Evolutionary conservation across 2,329 filamentous ascomycete species (phyloP), one percentile per base, ranked within the genome.

Genomic region (Xylariaceae sp.): DNA sequence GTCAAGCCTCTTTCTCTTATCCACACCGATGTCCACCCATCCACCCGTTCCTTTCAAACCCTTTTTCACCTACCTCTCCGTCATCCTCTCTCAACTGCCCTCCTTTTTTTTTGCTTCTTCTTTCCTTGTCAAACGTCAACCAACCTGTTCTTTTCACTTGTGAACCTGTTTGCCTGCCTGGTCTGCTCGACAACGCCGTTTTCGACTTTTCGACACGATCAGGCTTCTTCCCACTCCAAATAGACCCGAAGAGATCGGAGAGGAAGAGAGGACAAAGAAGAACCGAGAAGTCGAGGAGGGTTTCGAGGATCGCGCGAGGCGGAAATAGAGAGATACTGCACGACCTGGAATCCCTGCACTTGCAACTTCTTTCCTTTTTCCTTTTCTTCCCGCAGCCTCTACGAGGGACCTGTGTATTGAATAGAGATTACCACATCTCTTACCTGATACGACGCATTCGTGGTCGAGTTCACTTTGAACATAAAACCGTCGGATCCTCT

Each of bases 401-500:
- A 9, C 29, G 27, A 32, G n/a, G n/a, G n/a, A n/a, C n/a, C n/a
- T n/a, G n/a, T n/a, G 23, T 33, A 13, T 32, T 31, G 17, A 19
- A 14, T 27, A 39, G 40, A 41, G 40, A 40, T 38, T 24, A 36
- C 41, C 44, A 38, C 38, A 38, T 41, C 34, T 26, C 24, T 30
- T 31, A n/a, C 21, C 27, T 24, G 13, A 36, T 41, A 35, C 46
- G 46, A 49, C 46, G 46, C 46, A 49, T 49, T 44, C 46, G 46
- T 46, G 46, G 43, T 43, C 36, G 34, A 18, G 16, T 39, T 38
- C 11, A 39, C 32, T 26, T 27, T 21, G 27, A 14, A 46, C 37
- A 33, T 3, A 35, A 36, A n/a, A n/a, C n/a, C 46, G 43, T 40
- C 43, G 46, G 46, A 46, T 49, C 46, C 46, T 49, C 46, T 49